phyloP scores from a whole-genome alignment of 768 basidiomycete genomes.

The Amanita thiersii region DNA sequence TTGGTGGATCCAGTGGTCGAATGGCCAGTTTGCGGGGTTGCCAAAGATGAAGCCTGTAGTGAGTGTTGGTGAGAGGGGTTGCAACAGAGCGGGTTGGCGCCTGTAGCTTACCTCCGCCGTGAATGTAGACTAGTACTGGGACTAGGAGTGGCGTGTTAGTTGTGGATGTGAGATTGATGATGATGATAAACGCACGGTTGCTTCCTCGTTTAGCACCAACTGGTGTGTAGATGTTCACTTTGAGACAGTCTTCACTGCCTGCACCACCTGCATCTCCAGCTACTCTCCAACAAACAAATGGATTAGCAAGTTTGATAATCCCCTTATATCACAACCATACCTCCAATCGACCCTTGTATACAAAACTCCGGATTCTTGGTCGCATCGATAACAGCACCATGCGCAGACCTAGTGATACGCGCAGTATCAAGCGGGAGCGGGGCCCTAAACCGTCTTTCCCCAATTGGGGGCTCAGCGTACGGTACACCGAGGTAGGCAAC shows the following conservation, averaged over 20 bases:
- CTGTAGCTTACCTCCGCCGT: slow-evolving; percentile 31
- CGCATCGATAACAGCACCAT: slow-evolving; percentile 39
- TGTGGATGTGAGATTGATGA: no score
- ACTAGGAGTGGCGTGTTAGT: slow-evolving; percentile 18
- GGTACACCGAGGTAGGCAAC: slow-evolving; percentile 53
- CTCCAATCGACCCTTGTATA: slow-evolving; percentile 39
- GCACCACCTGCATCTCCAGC: slow-evolving; percentile 53
- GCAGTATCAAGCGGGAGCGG: slow-evolving; percentile 44
- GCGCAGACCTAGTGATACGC: slow-evolving; percentile 26
- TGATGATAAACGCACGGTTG: slow-evolving; percentile 28
- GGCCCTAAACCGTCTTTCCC: slow-evolving; percentile 41
- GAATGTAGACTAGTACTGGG: slow-evolving; percentile 40
- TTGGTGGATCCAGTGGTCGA: slow-evolving; percentile 58
- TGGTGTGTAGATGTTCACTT: slow-evolving; percentile 59
- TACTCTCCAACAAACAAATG: slow-evolving; percentile 14
- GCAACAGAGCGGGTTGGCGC: not conserved
- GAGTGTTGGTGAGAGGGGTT: not conserved
- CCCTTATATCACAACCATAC: no score
- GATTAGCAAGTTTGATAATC: no score
- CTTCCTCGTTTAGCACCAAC: slow-evolving; percentile 34
- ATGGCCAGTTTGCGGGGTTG: slow-evolving; percentile 60
- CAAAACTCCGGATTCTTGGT: slow-evolving; percentile 49
- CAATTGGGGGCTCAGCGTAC: slow-evolving; percentile 52
- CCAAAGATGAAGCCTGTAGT: slow-evolving; percentile 43
- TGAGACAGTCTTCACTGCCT: slow-evolving; percentile 60